Percentiles rank a stretch among this genome's conserved stretches.
Evolutionary conservation across 1,284 basidiomycete genomes (phyloP).

Genomic region (Coriolopsis trogii): DNA sequence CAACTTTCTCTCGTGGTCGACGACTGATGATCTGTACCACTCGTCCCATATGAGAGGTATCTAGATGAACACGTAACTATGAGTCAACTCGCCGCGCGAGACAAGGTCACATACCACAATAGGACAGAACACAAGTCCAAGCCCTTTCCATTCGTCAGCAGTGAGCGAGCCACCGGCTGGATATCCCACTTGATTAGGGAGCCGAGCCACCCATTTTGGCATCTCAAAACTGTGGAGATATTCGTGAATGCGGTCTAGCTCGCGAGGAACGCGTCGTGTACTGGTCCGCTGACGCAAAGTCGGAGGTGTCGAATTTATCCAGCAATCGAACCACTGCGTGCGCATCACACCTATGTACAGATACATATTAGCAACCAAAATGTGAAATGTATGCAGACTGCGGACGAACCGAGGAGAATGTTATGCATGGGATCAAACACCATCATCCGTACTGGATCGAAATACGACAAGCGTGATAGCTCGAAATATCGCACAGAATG

Average conservation of each 20-base stretch:
- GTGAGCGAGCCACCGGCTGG: conserved; percentile 37
- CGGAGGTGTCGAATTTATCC: conserved; percentile 32
- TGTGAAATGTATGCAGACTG: neutral
- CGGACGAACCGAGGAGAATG: conserved; percentile 32
- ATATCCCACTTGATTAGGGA: conserved; percentile 34
- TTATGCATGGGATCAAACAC: conserved; percentile 41
- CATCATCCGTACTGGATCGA: conserved; percentile 30
- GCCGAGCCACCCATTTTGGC: conserved; percentile 33
- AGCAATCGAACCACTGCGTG: conserved; percentile 33
- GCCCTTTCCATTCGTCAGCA: conserved; percentile 36
- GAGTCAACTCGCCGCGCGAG: neutral
- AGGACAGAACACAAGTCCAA: conserved; percentile 24
- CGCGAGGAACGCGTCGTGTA: no score
- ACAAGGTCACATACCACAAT: conserved; percentile 27
- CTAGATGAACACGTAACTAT: neutral
- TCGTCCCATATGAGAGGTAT: conserved; percentile 22
- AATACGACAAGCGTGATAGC: conserved; percentile 35
- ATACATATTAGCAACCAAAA: neutral
- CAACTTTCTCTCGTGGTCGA: conserved; percentile 1
- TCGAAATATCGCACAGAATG: conserved; percentile 33
- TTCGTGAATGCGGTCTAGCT: neutral
- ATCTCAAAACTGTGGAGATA: conserved; percentile 31
- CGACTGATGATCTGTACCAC: neutral
- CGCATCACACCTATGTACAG: conserved; percentile 30
- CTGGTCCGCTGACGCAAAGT: no score